A percentile compares a stretch with the other conserved stretches of the same genome.
Conservation (phyloP, 768 basidiomycete genomes). For the Jaapia argillacea region DNA sequence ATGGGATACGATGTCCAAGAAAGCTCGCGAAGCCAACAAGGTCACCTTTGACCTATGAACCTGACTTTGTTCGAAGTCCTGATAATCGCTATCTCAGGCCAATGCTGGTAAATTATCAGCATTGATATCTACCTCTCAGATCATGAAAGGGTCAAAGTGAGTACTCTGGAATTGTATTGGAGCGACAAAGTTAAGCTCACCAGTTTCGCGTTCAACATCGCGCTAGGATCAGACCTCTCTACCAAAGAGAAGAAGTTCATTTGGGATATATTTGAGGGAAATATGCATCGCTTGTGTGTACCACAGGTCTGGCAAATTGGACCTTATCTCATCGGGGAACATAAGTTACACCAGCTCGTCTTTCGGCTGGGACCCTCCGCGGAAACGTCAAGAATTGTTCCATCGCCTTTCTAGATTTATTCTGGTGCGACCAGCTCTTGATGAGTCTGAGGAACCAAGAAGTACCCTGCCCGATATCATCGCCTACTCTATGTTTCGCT, state of each 20-base stretch:
- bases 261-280: slow-evolving; percentile 42
- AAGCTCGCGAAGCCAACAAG: too few relatives aligned
- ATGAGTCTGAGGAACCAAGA: background rate
- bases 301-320: background rate
- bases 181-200: background rate
- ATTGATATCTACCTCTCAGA: background rate
- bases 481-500: slow-evolving; percentile 56
- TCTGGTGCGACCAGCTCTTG: slow-evolving; percentile 19
- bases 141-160: background rate
- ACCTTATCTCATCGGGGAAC: background rate
- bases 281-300: slow-evolving; percentile 42
- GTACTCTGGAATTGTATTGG: background rate
- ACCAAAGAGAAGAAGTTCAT: slow-evolving; percentile 29
- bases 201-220: slow-evolving; percentile 10
- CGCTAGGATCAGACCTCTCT: slow-evolving; percentile 22
- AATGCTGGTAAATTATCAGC: too few relatives aligned
- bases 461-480: slow-evolving; percentile 19
- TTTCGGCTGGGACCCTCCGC: slow-evolving; percentile 10
- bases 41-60: too few relatives aligned
- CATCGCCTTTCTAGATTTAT: slow-evolving; percentile 44
- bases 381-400: slow-evolving; percentile 11
- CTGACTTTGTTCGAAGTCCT: too few relatives aligned
- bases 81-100: too few relatives aligned
- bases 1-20: too few relatives aligned
- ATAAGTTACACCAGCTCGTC: slow-evolving; percentile 6